A percentile compares a stretch with the other conserved stretches of the same genome.
These are phyloP conservation scores for Plasmopara halstedii DNA, from an alignment of 352 stramenopile genomes.

Conservation along the genomic window DNA sequence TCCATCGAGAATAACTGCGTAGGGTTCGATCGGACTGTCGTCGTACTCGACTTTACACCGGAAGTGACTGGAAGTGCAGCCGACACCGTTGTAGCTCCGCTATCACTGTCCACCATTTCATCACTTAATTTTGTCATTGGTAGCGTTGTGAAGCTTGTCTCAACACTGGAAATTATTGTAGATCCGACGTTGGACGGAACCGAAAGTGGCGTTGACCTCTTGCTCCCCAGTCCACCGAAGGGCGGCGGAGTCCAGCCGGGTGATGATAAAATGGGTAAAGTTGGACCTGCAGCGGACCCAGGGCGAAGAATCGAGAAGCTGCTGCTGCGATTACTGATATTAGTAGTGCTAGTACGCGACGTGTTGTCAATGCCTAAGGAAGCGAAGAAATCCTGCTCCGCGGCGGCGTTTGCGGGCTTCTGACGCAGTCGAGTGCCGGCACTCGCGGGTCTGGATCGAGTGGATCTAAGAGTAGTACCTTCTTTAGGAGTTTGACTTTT, in stretches of 20 bases:
- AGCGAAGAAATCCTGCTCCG: constrained; percentile 46
- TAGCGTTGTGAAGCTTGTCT: constrained; percentile 3
- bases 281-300: constrained; percentile 7
- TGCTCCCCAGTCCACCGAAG: constrained; percentile 18
- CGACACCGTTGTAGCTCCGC: not conserved
- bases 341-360: constrained; percentile 12
- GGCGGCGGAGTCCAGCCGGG: constrained; percentile 14
- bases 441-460: constrained; percentile 35
- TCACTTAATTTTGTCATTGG: not conserved
- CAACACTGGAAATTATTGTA: constrained; percentile 4
- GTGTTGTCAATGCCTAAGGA: constrained; percentile 36
- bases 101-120: not conserved
- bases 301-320: constrained; percentile 21
- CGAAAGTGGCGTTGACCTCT: constrained; percentile 4
- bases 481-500: not conserved
- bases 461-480: not conserved
- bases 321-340: constrained; percentile 28
- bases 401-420: constrained; percentile 29
- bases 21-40: constrained; percentile 10
- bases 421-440: constrained; percentile 53
- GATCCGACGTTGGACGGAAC: constrained; percentile 4
- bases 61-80: not conserved
- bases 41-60: constrained; percentile 1
- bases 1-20: constrained; percentile 74
- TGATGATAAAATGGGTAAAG: constrained; percentile 7